Percentiles rank a stretch among this genome's conserved stretches.
These are phyloP conservation scores for Exutisphaerella laricina DNA, from an alignment of 2,329 filamentous ascomycete species.

Conservation along the genomic window DNA sequence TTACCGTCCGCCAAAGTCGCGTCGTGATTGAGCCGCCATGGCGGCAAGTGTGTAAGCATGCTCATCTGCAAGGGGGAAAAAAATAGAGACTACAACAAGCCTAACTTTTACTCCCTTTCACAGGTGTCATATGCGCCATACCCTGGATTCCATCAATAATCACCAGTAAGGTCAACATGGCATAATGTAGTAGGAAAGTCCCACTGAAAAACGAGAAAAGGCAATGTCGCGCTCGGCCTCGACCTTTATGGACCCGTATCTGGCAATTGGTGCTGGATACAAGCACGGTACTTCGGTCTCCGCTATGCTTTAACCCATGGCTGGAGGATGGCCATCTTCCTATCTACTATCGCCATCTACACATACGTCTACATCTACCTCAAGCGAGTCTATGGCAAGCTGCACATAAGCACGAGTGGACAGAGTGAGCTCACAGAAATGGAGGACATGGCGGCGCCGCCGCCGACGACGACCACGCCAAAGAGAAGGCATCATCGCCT, in stretches of 20 bases:
- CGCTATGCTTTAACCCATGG: slow-evolving; percentile 44
- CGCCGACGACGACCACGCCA: no score
- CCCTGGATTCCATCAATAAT: slow-evolving; percentile 41
- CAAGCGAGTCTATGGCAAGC: slow-evolving; percentile 14
- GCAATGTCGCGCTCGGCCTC: slow-evolving; percentile 28
- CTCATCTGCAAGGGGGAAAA: no score
- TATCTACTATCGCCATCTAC: slow-evolving; percentile 40
- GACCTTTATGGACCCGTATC: slow-evolving; percentile 37
- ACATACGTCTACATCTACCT: slow-evolving; percentile 40
- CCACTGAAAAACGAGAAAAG: background rate
- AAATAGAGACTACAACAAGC: no score
- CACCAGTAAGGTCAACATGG: slow-evolving; percentile 29
- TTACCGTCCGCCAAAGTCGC: slow-evolving; percentile 36
- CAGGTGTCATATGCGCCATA: slow-evolving; percentile 36
- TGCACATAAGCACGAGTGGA: background rate
- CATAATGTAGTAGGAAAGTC: background rate
- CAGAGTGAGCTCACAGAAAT: background rate
- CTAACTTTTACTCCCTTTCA: no score
- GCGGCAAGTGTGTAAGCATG: no score
- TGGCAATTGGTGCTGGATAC: slow-evolving; percentile 49
- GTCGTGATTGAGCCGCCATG: slow-evolving; percentile 30
- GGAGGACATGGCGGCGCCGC: background rate
- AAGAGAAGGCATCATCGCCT: background rate
- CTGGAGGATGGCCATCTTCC: slow-evolving; percentile 43
- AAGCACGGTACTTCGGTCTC: slow-evolving; percentile 33